Evolutionary conservation across 1,284 basidiomycete species (phyloP).

Genomic region (Flammula alnicola): DNA sequence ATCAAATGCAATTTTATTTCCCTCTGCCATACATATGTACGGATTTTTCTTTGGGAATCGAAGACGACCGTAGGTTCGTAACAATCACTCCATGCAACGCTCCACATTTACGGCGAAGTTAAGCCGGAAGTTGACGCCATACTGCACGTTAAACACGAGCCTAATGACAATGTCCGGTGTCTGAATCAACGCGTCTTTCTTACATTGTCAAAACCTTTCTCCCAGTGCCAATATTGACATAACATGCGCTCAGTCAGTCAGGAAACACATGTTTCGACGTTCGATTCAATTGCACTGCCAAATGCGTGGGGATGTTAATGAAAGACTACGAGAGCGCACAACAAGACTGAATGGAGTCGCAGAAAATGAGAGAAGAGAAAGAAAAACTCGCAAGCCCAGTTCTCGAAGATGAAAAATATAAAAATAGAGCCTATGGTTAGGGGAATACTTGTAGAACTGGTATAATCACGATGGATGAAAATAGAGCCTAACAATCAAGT

Average conservation of each 20-base stretch:
- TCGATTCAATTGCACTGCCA: conserved; percentile 14
- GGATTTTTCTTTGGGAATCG: no score
- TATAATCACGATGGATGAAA: conserved; percentile 17
- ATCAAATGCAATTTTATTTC: no score
- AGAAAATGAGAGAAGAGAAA: conserved; percentile 9
- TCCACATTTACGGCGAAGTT: no score
- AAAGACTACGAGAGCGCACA: conserved; percentile 15
- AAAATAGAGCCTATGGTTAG: background rate
- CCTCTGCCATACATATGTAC: no score
- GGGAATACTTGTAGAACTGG: conserved; percentile 16
- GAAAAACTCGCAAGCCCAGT: conserved; percentile 4
- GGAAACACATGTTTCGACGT: conserved; percentile 6
- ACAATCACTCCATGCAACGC: no score
- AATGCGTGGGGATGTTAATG: conserved; percentile 4
- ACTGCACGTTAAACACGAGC: no score
- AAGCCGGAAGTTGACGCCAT: no score
- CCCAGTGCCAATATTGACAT: background rate
- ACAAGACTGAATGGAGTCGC: conserved; percentile 10
- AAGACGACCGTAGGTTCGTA: no score
- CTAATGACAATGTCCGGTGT: no score
- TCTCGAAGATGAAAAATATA: background rate
- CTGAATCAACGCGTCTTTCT: no score
- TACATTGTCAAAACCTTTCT: no score
- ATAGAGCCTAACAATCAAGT: conserved; percentile 11
- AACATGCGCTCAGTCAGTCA: background rate